Percentiles rank a stretch among this genome's conserved stretches.
Evolutionary conservation across 441 rosid genomes (phyloP).

Genomic region (Erysimum pusillum): DNA sequence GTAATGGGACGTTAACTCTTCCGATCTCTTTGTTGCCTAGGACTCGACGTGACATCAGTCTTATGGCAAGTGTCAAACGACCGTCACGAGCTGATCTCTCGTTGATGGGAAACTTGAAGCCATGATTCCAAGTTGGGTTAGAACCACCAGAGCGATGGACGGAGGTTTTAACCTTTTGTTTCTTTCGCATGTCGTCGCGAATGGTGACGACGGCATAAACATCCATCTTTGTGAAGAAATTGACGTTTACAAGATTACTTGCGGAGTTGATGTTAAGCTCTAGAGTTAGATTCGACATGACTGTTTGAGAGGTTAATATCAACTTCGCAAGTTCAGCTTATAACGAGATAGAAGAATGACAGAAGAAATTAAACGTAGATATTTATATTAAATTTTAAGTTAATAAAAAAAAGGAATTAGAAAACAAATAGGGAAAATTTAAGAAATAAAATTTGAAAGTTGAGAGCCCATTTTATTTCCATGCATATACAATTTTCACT

Average conservation of each 20-base stretch:
- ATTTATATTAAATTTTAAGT: not conserved
- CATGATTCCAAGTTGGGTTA: constrained; percentile 69
- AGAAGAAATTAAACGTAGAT: not conserved
- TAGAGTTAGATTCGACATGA: constrained; percentile 40
- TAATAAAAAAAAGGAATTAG: not conserved
- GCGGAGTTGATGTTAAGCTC: constrained; percentile 62
- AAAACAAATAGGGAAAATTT: not conserved
- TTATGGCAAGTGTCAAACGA: constrained; percentile 50
- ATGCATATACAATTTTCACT: too few species aligned
- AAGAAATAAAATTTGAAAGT: not conserved
- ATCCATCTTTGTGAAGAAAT: constrained; percentile 62
- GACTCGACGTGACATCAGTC: constrained; percentile 61
- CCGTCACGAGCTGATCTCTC: constrained; percentile 51
- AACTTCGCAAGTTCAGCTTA: not conserved
- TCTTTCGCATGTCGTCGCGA: constrained; percentile 35
- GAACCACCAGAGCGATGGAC: constrained; percentile 57
- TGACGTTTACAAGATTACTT: constrained; percentile 56
- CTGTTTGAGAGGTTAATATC: not conserved
- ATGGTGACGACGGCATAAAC: constrained; percentile 57
- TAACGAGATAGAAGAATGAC: not conserved
- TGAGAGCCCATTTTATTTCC: too few species aligned
- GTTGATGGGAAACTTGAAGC: constrained; percentile 53
- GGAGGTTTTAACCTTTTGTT: constrained; percentile 54
- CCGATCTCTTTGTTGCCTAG: constrained; percentile 70
- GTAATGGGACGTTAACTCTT: constrained; percentile 64